phyloP scores from a whole-genome alignment of 2,329 filamentous ascomycete species.

The Alternaria burnsii region DNA sequence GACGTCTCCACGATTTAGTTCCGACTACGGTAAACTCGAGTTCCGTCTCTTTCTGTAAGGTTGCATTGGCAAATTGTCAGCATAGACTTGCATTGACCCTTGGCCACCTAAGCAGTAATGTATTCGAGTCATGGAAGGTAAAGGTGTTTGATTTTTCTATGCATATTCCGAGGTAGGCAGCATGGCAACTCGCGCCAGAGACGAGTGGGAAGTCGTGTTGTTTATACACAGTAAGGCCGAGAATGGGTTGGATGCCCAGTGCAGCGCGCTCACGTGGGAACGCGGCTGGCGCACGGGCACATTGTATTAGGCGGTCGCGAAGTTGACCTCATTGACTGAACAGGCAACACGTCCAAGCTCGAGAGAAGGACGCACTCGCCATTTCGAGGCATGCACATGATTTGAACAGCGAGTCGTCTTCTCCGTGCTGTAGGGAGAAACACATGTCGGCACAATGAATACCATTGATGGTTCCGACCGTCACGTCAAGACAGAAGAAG shows the following conservation, averaged over 20 bases:
- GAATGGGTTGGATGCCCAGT: neutral
- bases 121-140: neutral
- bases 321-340: conserved; percentile 17
- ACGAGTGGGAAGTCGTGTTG: neutral
- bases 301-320: conserved; percentile 18
- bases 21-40: neutral
- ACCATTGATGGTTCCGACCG: conserved; percentile 67
- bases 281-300: conserved; percentile 17
- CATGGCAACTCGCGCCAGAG: neutral
- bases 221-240: neutral
- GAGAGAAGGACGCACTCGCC: neutral
- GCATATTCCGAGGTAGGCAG: neutral
- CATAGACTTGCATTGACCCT: neutral
- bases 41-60: neutral
- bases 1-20: neutral
- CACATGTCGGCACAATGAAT: conserved; percentile 61
- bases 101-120: neutral
- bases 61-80: neutral
- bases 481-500: conserved; percentile 50
- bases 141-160: neutral
- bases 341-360: neutral
- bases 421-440: neutral
- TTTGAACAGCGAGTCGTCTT: neutral
- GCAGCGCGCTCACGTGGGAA: conserved; percentile 16
- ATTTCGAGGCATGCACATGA: neutral